Evolutionary conservation across 148 eudicot genomes (phyloP), one percentile per base, ranked within the genome.

Genomic region (Fallopia convolvulus): DNA sequence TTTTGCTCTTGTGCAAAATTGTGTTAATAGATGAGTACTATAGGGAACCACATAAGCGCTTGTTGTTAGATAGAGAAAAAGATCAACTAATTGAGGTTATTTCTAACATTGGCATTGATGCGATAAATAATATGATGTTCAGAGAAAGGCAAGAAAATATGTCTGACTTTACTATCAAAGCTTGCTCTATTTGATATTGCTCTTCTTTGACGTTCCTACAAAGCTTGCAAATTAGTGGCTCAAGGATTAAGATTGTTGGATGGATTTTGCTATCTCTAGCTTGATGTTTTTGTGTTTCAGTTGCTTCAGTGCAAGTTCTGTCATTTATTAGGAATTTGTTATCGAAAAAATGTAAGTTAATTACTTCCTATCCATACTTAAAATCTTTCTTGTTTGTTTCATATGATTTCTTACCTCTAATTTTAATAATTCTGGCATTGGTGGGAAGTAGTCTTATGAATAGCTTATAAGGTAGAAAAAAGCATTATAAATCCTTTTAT

Each of bases 31-130:
- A 93, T 82, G 94, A 90, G 71, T 88, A 85, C 78, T 90, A 85
- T 81, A 88, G 93, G 82, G 94, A 93, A 36, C 89, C 90, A 48
- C 78, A 81, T 75, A 81, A 78, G 32, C 79, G 72, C 50, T 74
- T 79, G 50, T 78, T 83, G 42, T 75, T 78, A 2, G 74, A 42
- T 1, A 77, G 55, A 30, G 86, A 83, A 53, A 90, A 88, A 44
- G 91, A 93, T 73, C 98, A 76, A 71, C 91, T 91, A 20, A 93
- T 91, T 68, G 97, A 93, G 78, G 92, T 97, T 70, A 84, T 91
- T 75, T 91, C 90, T 23, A 97, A 93, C 76, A 82, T 91, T 68
- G 89, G 91, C 80, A 85, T 91, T 49, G 30, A 84, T 81, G 87
- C 81, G 72, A 88, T 93, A 49, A 93, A 93, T 71, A 79, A 86